Evolutionary conservation across 1,284 basidiomycete species (phyloP).

Genomic region (Paramarasmius palmivorus): DNA sequence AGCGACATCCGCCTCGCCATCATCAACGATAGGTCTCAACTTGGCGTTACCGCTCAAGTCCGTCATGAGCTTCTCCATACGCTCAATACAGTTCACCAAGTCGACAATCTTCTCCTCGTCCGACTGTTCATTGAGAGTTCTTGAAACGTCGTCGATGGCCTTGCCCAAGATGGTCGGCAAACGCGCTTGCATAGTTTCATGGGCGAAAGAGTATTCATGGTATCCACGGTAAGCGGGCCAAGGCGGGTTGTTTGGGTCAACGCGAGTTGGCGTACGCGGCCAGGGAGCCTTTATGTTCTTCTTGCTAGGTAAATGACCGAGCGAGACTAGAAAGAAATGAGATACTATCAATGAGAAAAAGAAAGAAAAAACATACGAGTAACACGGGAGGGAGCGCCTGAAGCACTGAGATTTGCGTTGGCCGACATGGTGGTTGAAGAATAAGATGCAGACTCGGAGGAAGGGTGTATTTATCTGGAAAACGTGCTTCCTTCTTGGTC

Average conservation of each 20-base stretch:
- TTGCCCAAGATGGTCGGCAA: slow-evolving; percentile 96
- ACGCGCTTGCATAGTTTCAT: slow-evolving; percentile 92
- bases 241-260: slow-evolving; percentile 93
- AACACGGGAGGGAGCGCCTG: slow-evolving; percentile 53
- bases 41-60: slow-evolving; percentile 82
- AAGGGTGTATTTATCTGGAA: neutral
- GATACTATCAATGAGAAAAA: too few relatives aligned
- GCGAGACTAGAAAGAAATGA: slow-evolving; percentile 40
- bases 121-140: slow-evolving; percentile 87
- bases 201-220: slow-evolving; percentile 94
- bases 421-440: slow-evolving; percentile 6
- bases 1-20: slow-evolving; percentile 91
- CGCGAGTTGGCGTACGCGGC: slow-evolving; percentile 73
- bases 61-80: slow-evolving; percentile 82
- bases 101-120: slow-evolving; percentile 88
- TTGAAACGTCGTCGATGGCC: slow-evolving; percentile 90
- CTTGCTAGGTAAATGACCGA: slow-evolving; percentile 72
- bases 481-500: slow-evolving; percentile 1
- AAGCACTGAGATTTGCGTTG: slow-evolving; percentile 23
- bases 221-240: slow-evolving; percentile 96
- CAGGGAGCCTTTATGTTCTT: slow-evolving; percentile 67
- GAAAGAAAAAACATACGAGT: slow-evolving; percentile 29
- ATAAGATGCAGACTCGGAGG: slow-evolving; percentile 2
- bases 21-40: slow-evolving; percentile 86
- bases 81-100: slow-evolving; percentile 84